These are phyloP conservation scores for Saccharomyces paradoxus DNA, from an alignment of 805 yeast genomes.

Conservation along the genomic window DNA sequence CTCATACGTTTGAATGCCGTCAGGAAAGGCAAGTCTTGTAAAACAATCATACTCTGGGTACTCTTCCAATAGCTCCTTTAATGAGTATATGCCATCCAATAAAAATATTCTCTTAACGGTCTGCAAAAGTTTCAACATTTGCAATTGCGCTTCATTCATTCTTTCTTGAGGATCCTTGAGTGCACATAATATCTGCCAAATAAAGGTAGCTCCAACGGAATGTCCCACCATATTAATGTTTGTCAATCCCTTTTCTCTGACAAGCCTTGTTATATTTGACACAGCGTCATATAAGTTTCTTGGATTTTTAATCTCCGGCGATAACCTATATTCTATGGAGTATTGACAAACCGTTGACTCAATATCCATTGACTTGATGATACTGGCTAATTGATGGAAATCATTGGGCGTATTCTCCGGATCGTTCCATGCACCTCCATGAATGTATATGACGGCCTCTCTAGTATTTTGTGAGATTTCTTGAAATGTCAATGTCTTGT, in stretches of 20 bases:
- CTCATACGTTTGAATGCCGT: conserved; percentile 1
- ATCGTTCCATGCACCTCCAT: conserved; percentile 90
- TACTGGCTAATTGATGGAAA: conserved; percentile 31
- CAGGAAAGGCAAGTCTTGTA: conserved; percentile 50
- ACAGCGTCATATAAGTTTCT: conserved; percentile 49
- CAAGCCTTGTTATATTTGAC: conserved; percentile 32
- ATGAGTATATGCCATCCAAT: conserved; percentile 66
- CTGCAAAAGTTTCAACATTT: conserved; percentile 1
- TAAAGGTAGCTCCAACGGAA: conserved; percentile 71
- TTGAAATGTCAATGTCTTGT: conserved; percentile 10
- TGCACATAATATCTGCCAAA: conserved; percentile 40
- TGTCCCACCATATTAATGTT: conserved; percentile 50
- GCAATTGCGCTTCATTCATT: background rate
- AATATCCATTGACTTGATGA: conserved; percentile 9
- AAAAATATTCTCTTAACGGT: conserved; percentile 29
- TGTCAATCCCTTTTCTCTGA: conserved; percentile 18
- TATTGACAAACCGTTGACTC: conserved; percentile 7
- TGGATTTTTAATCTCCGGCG: conserved; percentile 59
- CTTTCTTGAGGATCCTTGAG: background rate
- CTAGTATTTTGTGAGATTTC: background rate
- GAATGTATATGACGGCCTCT: conserved; percentile 45
- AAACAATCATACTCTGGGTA: conserved; percentile 53
- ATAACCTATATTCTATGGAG: conserved; percentile 55
- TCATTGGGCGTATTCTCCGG: conserved; percentile 52
- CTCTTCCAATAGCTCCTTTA: conserved; percentile 43